Percentiles rank a stretch among this genome's conserved stretches.
These are phyloP conservation scores for Tulasnella sp. DNA, from an alignment of 768 basidiomycete genomes.

Conservation along the genomic window DNA sequence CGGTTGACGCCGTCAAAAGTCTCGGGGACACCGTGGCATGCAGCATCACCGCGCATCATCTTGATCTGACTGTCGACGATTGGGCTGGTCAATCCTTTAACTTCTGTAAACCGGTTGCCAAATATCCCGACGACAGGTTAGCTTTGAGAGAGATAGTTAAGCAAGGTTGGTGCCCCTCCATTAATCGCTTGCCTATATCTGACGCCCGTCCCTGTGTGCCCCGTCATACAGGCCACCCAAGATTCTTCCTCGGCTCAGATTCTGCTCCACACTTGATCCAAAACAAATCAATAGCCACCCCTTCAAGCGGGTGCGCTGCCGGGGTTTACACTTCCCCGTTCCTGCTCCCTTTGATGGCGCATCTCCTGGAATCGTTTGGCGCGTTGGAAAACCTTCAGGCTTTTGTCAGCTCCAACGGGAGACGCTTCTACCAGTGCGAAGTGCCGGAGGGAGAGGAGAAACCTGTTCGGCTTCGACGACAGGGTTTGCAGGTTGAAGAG, in stretches of 20 bases:
- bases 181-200: background rate
- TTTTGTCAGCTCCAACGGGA: conserved; percentile 75
- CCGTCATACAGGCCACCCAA: conserved; percentile 63
- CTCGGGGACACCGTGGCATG: conserved; percentile 84
- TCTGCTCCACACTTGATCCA: conserved; percentile 84
- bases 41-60: conserved; percentile 95
- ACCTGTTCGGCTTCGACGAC: conserved; percentile 34
- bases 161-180: conserved; percentile 49
- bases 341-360: conserved; percentile 83
- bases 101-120: conserved; percentile 97
- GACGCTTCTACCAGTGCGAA: conserved; percentile 63
- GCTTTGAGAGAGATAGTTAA: conserved; percentile 73
- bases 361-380: conserved; percentile 80
- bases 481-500: conserved; percentile 32
- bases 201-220: background rate
- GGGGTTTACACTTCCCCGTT: conserved; percentile 95
- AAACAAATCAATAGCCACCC: conserved; percentile 65
- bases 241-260: conserved; percentile 97
- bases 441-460: conserved; percentile 29
- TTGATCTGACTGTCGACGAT: conserved; percentile 89
- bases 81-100: conserved; percentile 95
- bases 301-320: conserved; percentile 77
- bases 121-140: conserved; percentile 85
- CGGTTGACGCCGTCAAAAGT: conserved; percentile 77
- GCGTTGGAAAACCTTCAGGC: conserved; percentile 76